phyloP scores from a whole-genome alignment of 306 rosid genomes.

The Vachellia pachyceras region DNA sequence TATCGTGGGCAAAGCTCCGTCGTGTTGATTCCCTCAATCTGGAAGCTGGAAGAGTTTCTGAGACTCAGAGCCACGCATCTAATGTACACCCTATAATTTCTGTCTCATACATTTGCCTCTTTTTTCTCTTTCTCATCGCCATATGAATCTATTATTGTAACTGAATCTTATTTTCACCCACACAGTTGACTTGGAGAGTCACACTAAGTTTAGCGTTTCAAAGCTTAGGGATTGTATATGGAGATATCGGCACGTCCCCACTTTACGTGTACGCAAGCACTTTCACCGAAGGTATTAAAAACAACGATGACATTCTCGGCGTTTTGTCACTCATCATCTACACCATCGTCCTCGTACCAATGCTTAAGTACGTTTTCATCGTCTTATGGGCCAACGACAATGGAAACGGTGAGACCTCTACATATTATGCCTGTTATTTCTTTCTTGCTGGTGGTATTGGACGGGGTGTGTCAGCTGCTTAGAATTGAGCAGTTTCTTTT shows the following conservation, averaged over 20 bases:
- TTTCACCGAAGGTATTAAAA: constrained; percentile 39
- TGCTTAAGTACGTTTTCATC: constrained; percentile 76
- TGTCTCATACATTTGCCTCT: no score
- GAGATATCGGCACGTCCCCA: constrained; percentile 94
- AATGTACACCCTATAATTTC: constrained; percentile 31
- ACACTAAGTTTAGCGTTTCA: constrained; percentile 78
- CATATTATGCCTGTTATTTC: no score
- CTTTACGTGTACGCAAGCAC: constrained; percentile 70
- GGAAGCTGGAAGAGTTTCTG: constrained; percentile 83
- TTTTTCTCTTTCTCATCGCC: no score
- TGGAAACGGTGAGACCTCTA: constrained; percentile 59
- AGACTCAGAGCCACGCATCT: constrained; percentile 11
- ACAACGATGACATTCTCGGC: constrained; percentile 61
- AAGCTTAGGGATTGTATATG: constrained; percentile 81
- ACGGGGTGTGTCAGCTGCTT: no score
- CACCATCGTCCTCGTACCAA: constrained; percentile 61
- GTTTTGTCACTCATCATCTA: constrained; percentile 79
- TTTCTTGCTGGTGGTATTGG: no score
- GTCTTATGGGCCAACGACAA: constrained; percentile 83
- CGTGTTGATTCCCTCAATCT: constrained; percentile 80
- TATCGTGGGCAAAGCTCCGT: constrained; percentile 73
- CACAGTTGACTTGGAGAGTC: constrained; percentile 47
- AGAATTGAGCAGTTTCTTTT: no score
- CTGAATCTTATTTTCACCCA: not conserved
- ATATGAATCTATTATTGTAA: not conserved